Evolutionary conservation across 1,284 basidiomycete genomes (phyloP), one percentile per base, ranked within the genome.

Genomic region (Cystobasidiaceae sp.): DNA sequence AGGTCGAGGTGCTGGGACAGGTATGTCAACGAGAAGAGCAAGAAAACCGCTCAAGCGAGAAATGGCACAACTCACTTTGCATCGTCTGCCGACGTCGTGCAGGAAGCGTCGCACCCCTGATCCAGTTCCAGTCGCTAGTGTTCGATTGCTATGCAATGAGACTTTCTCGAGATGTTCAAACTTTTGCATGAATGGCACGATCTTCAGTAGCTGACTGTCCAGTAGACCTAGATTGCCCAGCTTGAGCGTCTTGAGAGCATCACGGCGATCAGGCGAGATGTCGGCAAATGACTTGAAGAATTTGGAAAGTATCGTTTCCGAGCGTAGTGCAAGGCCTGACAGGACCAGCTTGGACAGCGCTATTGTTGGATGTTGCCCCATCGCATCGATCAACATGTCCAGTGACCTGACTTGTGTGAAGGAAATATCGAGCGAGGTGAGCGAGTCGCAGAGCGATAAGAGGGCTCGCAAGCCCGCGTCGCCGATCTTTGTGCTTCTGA

Each of bases 351-450:
- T 74, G 21, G 56, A 63, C 37, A 73, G 65, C 6, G 55, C 37
- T 66, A 69, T 67, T 0, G 15, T 33, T 0, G 67, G 60, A 2
- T 65, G 30, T 19, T 58, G 44, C 45, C 64, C 54, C 1, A 74
- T 54, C 4, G 69, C 68, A 3, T 63, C 57, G 8, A 69, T 68
- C 21, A 74, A 34, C 41, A 71, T 67, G 64, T 73, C 71, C 50
- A 74, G 69, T 1, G 67, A 66, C 23, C 67, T 65, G 45, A 71
- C 61, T 11, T 39, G 32, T 3, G 72, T 70, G 62, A 65, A 72
- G 13, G 73, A 73, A 25, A 74, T 67, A 59, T 74, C 73, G 66
- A 74, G 73, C 2, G 51, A 64, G 1, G 49, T 34, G 33, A 74
- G 60, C 3, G 66, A 48, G 2, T 68, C 48, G 65, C 72, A 72